A percentile compares a stretch with the other conserved stretches of the same genome.
These are phyloP conservation scores for Seiridium unicorne DNA, from an alignment of 2,329 filamentous ascomycete genomes.

Conservation along the genomic window DNA sequence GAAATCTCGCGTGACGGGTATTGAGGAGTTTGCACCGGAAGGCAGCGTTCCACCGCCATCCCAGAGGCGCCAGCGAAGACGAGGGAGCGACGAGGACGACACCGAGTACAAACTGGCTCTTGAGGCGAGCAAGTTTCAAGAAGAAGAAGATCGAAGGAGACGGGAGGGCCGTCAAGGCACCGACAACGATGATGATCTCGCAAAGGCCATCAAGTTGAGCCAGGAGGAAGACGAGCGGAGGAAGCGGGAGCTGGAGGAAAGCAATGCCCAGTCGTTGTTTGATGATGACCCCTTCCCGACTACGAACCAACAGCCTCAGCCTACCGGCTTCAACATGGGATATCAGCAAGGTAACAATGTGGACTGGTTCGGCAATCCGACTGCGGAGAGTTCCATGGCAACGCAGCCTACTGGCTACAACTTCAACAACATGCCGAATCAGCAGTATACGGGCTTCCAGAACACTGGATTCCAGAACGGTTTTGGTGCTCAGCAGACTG, in stretches of 20 bases:
- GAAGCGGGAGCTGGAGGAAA: constrained; percentile 81
- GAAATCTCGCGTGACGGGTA: constrained; percentile 93
- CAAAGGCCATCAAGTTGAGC: constrained; percentile 92
- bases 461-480: constrained; percentile 63
- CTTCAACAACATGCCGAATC: constrained; percentile 52
- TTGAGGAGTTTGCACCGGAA: constrained; percentile 72
- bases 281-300: constrained; percentile 69
- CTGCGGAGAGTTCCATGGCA: constrained; percentile 73
- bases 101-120: constrained; percentile 86
- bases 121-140: constrained; percentile 92
- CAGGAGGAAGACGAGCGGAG: constrained; percentile 91
- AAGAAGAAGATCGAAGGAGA: constrained; percentile 82
- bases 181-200: constrained; percentile 75
- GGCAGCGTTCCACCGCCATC: constrained; percentile 37
- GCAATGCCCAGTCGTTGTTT: constrained; percentile 83
- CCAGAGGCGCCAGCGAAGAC: constrained; percentile 46
- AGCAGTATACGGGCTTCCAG: constrained; percentile 53
- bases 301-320: constrained; percentile 62
- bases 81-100: constrained; percentile 70
- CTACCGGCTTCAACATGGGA: constrained; percentile 91
- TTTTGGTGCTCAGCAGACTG: constrained; percentile 65
- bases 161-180: constrained; percentile 60
- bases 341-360: constrained; percentile 97
- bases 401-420: constrained; percentile 73
- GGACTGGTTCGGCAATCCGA: constrained; percentile 95